Conservation (phyloP, 2,329 filamentous ascomycete species). For the Coccinonectria pachysandricola region DNA sequence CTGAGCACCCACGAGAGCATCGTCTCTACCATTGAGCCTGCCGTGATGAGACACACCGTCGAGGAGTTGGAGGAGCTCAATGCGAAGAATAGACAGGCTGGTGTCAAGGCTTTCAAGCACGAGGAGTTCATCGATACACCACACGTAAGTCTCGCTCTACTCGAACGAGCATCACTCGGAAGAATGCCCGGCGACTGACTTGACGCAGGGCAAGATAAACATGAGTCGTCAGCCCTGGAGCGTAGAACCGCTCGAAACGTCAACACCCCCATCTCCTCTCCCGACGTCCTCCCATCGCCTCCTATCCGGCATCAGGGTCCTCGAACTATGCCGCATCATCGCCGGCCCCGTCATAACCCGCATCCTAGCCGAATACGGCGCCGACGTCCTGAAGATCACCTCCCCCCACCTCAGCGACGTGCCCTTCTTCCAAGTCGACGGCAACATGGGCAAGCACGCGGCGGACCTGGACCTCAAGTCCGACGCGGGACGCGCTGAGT, state of each 20-base stretch:
- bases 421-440: slow-evolving; percentile 62
- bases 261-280: slow-evolving; percentile 31
- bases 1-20: slow-evolving; percentile 50
- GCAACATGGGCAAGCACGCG: slow-evolving; percentile 61
- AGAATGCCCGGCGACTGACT: too few species aligned
- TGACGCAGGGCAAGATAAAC: slow-evolving; percentile 39
- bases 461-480: slow-evolving; percentile 53
- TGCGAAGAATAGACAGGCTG: slow-evolving; percentile 44
- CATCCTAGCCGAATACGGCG: slow-evolving; percentile 65
- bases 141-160: slow-evolving; percentile 20
- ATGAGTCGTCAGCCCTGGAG: slow-evolving; percentile 34
- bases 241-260: slow-evolving; percentile 38
- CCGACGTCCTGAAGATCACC: slow-evolving; percentile 63
- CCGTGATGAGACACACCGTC: slow-evolving; percentile 43
- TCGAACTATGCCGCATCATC: slow-evolving; percentile 67
- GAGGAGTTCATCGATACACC: slow-evolving; percentile 47
- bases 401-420: slow-evolving; percentile 58
- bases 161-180: too few species aligned
- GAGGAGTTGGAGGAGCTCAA: slow-evolving; percentile 50
- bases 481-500: slow-evolving; percentile 37
- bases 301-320: slow-evolving; percentile 55
- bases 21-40: slow-evolving; percentile 47
- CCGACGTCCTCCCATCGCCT: slow-evolving; percentile 17
- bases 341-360: slow-evolving; percentile 64
- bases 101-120: slow-evolving; percentile 47